phyloP scores from a whole-genome alignment of 805 yeast genomes.

The Barnettozyma populi region DNA sequence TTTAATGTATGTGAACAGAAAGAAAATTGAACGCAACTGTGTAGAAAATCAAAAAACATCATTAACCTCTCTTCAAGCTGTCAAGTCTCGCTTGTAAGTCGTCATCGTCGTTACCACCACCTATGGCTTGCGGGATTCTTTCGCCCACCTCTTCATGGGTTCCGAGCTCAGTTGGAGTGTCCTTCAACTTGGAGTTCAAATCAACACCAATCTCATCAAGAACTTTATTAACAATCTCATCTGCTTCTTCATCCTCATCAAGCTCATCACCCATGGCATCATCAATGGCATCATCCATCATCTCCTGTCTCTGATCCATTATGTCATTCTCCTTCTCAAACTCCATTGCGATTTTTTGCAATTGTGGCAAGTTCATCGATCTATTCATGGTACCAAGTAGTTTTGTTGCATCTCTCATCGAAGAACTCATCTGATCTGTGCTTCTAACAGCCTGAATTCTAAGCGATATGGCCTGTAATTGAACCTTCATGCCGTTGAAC shows the following conservation, averaged over 20 bases:
- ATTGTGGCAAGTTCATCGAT: constrained; percentile 84
- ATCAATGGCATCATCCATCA: constrained; percentile 97
- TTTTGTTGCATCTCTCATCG: constrained; percentile 91
- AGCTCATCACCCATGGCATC: constrained; percentile 92
- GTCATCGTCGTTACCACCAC: constrained; percentile 50
- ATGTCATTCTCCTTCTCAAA: constrained; percentile 91
- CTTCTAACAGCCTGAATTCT: constrained; percentile 88
- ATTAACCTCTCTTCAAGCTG: constrained; percentile 56
- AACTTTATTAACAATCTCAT: constrained; percentile 85
- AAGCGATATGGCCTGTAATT: constrained; percentile 87
- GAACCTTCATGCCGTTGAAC: constrained; percentile 90
- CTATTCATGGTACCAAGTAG: constrained; percentile 82
- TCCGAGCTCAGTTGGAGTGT: constrained; percentile 36
- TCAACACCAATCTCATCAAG: constrained; percentile 96
- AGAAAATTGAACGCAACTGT: not conserved
- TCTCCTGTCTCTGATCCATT: constrained; percentile 98
- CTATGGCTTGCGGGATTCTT: constrained; percentile 47
- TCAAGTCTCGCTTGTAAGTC: constrained; percentile 86
- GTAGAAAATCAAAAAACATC: not conserved
- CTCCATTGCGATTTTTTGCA: constrained; percentile 88
- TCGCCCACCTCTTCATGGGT: constrained; percentile 21
- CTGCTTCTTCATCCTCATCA: constrained; percentile 83
- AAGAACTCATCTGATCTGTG: constrained; percentile 90
- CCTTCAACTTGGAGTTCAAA: constrained; percentile 45
- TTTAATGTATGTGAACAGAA: not conserved